Percentiles rank a stretch among this genome's conserved stretches.
Conservation (phyloP, 2,329 filamentous ascomycete genomes). For the Huntiella abstrusa region DNA sequence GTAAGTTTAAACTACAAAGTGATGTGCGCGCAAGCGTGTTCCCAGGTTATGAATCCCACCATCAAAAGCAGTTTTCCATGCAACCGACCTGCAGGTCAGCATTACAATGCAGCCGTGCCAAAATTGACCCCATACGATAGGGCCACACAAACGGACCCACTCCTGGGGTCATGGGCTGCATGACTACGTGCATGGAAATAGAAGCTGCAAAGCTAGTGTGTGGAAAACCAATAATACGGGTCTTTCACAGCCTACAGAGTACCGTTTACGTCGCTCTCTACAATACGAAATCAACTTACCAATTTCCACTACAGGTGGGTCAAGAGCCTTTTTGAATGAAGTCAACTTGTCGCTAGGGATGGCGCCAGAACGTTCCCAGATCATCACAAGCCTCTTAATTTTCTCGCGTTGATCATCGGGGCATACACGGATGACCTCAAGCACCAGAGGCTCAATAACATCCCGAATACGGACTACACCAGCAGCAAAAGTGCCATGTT, state of each 20-base stretch:
- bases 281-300: constrained; percentile 35
- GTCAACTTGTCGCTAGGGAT: constrained; percentile 67
- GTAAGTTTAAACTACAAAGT: background rate
- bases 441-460: constrained; percentile 82
- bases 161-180: too few species aligned
- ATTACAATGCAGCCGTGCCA: background rate
- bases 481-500: constrained; percentile 74
- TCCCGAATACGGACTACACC: constrained; percentile 95
- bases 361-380: constrained; percentile 91
- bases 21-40: too few species aligned
- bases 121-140: too few species aligned
- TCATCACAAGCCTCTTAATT: constrained; percentile 81
- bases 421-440: constrained; percentile 75
- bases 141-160: too few species aligned
- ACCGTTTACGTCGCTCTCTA: too few species aligned
- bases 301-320: constrained; percentile 31
- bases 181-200: too few species aligned
- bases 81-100: constrained; percentile 1
- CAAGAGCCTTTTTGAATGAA: constrained; percentile 67
- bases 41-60: too few species aligned
- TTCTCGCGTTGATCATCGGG: constrained; percentile 95
- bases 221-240: too few species aligned
- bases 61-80: background rate
- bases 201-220: too few species aligned
- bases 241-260: too few species aligned